Evolutionary conservation across 2,329 filamentous ascomycete species (phyloP), one percentile per base, ranked within the genome.

Genomic region (Tolypocladium endophyticum): DNA sequence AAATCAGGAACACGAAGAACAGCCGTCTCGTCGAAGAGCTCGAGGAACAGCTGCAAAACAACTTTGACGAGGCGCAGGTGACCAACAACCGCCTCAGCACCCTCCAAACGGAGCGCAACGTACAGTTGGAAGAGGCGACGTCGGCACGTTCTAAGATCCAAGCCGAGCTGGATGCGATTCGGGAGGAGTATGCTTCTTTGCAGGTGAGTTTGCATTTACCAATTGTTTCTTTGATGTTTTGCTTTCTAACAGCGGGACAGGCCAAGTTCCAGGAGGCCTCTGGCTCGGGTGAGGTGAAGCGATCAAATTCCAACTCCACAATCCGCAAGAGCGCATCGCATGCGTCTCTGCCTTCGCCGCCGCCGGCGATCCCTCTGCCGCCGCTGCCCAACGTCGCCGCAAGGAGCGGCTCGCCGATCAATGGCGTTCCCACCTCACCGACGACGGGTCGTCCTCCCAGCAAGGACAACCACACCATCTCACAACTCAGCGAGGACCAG

Each of bases 321-420:
- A 82, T 94, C 52, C 89, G 90, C 70, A 97, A 96, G 81, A 94
- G 88, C 68, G 80, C 85, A 30, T 94, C 91, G 0, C 87, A 92
- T 55, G 83, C 85, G 16, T 94, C 92, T 3, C 79, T 97, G 14
- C 94, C 94, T 2, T 97, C 94, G 1, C 94, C 94, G 35, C 94
- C 94, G 6, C 94, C 94, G 0, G 92, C 91, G 0, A 96, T 97
- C 67, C 94, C 94, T n/a, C 84, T 99, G 39, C 94, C 94, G 2
- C 94, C 94, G 45, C 81, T 99, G 23, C 94, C 94, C 4, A 82
- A 77, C 61, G 81, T 78, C 61, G 79, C 81, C 16, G 74, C 60
- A 2, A 56, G 79, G 45, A 74, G 77, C 52, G 73, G 78, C 16
- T 78, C 81, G 58, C 80, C 78, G 64, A 72, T 67, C 59, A 74